These are phyloP conservation scores for Taxillus chinensis DNA, from an alignment of 164 flowering plant genomes.

Conservation along the genomic window DNA sequence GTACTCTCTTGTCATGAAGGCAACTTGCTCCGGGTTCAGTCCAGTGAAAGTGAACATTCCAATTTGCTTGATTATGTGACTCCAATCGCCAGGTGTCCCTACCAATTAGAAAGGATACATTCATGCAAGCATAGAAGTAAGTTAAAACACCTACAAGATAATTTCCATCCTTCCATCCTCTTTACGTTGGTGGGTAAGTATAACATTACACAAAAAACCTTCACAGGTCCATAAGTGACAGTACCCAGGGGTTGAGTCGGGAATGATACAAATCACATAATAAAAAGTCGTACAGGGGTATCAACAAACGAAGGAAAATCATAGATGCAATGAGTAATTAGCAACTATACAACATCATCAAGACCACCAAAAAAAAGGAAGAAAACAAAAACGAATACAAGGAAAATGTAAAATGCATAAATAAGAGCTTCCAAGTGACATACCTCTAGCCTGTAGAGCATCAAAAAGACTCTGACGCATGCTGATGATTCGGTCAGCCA, in stretches of 20 bases:
- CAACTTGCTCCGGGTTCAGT: constrained; percentile 72
- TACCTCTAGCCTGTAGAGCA: constrained; percentile 72
- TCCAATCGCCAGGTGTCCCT: constrained; percentile 99
- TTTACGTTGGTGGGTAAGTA: too few species aligned
- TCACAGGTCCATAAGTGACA: too few species aligned
- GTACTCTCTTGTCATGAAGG: constrained; percentile 87
- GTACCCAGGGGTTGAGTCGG: too few species aligned
- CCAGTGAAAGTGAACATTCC: constrained; percentile 99
- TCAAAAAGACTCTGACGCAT: constrained; percentile 83
- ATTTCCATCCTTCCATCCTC: too few species aligned
- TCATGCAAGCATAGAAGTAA: too few species aligned
- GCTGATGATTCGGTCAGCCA: constrained; percentile 96
- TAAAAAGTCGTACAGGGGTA: too few species aligned
- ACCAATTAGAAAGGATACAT: constrained; percentile 1
- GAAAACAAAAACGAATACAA: not conserved
- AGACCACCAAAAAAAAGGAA: not conserved
- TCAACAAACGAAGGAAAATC: too few species aligned
- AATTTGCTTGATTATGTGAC: constrained; percentile 94
- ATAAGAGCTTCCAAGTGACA: not conserved
- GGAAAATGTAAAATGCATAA: not conserved
- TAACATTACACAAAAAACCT: too few species aligned
- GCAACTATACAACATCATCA: too few species aligned
- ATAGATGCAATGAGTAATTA: too few species aligned
- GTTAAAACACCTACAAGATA: too few species aligned
- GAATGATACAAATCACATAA: too few species aligned